phyloP scores from a whole-genome alignment of 306 rosid species.

The Urtica urens region DNA sequence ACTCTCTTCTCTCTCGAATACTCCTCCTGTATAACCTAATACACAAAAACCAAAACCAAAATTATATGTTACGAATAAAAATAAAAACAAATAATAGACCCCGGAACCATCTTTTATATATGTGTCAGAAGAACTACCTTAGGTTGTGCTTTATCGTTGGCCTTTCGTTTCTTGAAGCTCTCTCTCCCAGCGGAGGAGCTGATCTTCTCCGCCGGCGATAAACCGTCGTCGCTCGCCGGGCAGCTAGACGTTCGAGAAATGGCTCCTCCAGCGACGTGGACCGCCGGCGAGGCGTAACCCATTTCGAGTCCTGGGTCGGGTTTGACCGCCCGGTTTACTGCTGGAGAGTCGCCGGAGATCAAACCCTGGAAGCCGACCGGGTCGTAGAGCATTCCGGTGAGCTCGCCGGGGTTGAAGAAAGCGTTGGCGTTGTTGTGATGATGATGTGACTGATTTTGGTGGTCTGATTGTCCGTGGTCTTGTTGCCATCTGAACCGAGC shows the following conservation, averaged over 20 bases:
- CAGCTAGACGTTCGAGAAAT: conserved; percentile 51
- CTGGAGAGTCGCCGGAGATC: conserved; percentile 17
- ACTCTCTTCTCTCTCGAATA: conserved; percentile 38
- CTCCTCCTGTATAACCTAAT: conserved; percentile 40
- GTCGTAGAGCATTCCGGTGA: conserved; percentile 15
- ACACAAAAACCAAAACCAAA: too few relatives aligned
- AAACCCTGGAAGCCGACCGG: conserved; percentile 7
- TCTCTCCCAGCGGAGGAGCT: conserved; percentile 29
- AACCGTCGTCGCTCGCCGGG: conserved; percentile 16
- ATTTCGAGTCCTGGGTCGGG: conserved; percentile 38
- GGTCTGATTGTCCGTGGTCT: conserved; percentile 9
- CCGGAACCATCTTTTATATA: too few relatives aligned
- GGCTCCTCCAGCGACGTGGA: conserved; percentile 19
- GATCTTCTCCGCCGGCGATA: conserved; percentile 18
- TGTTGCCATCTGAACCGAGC: conserved; percentile 15
- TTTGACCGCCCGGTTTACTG: conserved; percentile 24
- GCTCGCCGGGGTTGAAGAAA: conserved; percentile 22
- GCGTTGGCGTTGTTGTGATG: too few relatives aligned
- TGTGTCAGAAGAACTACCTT: conserved; percentile 34
- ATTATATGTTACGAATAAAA: too few relatives aligned
- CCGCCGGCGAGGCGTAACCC: conserved; percentile 20
- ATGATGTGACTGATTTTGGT: too few relatives aligned
- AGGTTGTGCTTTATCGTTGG: conserved; percentile 28
- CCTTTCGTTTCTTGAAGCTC: conserved; percentile 51
- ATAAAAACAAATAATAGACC: too few relatives aligned